These are phyloP conservation scores for Pisolithus sp. DNA, from an alignment of 768 basidiomycete species.

Conservation along the genomic window DNA sequence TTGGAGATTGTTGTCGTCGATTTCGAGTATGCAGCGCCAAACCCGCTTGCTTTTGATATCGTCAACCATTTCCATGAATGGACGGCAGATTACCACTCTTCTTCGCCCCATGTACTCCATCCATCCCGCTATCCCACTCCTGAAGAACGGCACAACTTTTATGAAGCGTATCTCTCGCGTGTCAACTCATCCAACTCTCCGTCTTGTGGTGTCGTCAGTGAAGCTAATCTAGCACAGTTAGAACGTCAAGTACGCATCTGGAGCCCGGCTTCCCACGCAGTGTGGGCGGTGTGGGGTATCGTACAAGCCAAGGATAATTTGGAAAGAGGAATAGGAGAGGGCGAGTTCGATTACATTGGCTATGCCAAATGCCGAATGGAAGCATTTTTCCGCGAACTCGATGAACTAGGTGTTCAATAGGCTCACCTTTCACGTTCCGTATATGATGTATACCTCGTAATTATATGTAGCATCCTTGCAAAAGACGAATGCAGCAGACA, in stretches of 20 bases:
- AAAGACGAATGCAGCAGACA: conserved; percentile 19
- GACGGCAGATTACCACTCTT: conserved; percentile 83
- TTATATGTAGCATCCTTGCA: too few species aligned
- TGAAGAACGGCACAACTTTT: conserved; percentile 76
- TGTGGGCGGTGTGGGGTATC: conserved; percentile 95
- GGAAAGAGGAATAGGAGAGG: conserved; percentile 47
- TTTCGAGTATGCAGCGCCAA: conserved; percentile 94
- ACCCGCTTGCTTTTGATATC: conserved; percentile 91
- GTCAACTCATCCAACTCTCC: conserved; percentile 25
- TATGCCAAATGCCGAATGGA: conserved; percentile 71
- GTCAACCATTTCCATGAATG: conserved; percentile 98
- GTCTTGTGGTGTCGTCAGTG: conserved; percentile 18
- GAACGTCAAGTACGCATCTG: conserved; percentile 80
- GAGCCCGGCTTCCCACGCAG: conserved; percentile 85
- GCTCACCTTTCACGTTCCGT: neutral
- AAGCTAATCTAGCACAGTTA: conserved; percentile 47
- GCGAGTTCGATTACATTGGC: conserved; percentile 86
- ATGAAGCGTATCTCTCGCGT: conserved; percentile 71
- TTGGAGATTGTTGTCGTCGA: conserved; percentile 90
- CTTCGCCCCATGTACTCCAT: conserved; percentile 62
- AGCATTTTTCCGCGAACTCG: conserved; percentile 53
- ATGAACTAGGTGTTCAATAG: conserved; percentile 34
- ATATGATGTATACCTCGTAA: too few species aligned
- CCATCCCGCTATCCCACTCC: conserved; percentile 62
- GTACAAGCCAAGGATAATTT: conserved; percentile 81